A percentile compares a stretch with the other conserved stretches of the same genome.
phyloP scores from a whole-genome alignment of 176 grass and related monocot species.

The Musa troglodytarum region DNA sequence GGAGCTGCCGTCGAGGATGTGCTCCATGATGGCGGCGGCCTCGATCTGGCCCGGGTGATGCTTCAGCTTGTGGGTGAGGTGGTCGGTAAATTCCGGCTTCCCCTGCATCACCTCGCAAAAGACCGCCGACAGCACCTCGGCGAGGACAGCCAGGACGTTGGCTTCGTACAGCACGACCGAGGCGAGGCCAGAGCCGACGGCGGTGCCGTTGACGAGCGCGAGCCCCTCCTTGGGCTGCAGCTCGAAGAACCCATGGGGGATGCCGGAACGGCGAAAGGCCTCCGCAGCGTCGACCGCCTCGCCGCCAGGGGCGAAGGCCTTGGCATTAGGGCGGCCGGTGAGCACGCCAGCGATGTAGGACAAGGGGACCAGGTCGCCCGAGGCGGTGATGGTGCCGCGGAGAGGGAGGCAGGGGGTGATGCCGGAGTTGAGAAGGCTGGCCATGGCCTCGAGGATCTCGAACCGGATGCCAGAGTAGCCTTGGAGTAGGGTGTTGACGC shows the following conservation, averaged over 20 bases:
- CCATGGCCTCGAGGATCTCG: conserved; percentile 11
- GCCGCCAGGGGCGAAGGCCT: neutral
- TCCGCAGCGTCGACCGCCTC: neutral
- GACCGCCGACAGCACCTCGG: conserved; percentile 66
- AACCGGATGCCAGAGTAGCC: conserved; percentile 22
- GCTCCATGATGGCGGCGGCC: conserved; percentile 88
- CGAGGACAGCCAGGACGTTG: conserved; percentile 51
- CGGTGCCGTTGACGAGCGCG: conserved; percentile 86
- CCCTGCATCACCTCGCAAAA: conserved; percentile 94
- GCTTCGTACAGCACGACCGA: conserved; percentile 76
- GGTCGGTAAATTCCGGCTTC: conserved; percentile 86
- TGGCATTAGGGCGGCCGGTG: conserved; percentile 10
- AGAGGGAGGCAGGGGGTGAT: conserved; percentile 17
- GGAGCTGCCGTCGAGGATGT: conserved; percentile 75
- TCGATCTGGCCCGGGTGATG: conserved; percentile 94
- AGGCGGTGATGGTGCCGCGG: conserved; percentile 12
- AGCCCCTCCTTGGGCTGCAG: conserved; percentile 94
- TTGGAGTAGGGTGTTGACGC: conserved; percentile 16
- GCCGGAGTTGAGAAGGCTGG: conserved; percentile 13
- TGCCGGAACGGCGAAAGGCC: conserved; percentile 22
- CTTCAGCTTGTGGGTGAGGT: conserved; percentile 91
- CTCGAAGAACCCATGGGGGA: conserved; percentile 50
- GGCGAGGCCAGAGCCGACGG: conserved; percentile 72
- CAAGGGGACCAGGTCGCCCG: conserved; percentile 5
- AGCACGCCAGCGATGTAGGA: conserved; percentile 15